These are phyloP conservation scores for Syzygium aromaticum DNA, from an alignment of 345 rosid genomes.

Conservation along the genomic window DNA sequence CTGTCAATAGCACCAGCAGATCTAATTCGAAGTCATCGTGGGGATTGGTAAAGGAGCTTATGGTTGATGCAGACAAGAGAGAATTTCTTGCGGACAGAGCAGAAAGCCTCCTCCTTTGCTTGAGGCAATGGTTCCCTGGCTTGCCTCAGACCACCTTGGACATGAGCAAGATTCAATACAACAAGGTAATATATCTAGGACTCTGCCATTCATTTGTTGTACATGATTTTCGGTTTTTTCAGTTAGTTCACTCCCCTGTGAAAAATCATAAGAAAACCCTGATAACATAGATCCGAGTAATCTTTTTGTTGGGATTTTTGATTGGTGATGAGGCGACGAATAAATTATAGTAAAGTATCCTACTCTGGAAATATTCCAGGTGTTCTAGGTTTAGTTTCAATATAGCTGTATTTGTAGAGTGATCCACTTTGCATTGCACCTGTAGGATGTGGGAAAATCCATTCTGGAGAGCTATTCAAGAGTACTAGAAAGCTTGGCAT, in stretches of 20 bases:
- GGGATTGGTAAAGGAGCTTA: conserved; percentile 84
- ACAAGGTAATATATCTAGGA: conserved; percentile 37
- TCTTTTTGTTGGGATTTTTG: background rate
- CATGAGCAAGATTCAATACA: conserved; percentile 94
- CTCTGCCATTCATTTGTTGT: background rate
- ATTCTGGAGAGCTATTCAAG: conserved; percentile 90
- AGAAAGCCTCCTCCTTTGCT: conserved; percentile 69
- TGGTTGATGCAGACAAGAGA: conserved; percentile 79
- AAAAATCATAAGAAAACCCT: background rate
- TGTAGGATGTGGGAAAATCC: conserved; percentile 92
- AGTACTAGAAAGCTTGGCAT: conserved; percentile 90
- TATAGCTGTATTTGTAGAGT: background rate
- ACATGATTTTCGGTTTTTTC: background rate
- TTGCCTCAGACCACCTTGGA: conserved; percentile 92
- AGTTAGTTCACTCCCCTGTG: background rate
- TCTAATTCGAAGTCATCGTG: conserved; percentile 71
- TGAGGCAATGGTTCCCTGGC: conserved; percentile 88
- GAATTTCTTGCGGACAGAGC: conserved; percentile 85
- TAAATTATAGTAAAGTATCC: background rate
- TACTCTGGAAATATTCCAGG: background rate
- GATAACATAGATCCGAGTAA: background rate
- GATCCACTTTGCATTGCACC: background rate
- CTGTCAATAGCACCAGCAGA: conserved; percentile 23
- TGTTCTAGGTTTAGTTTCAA: background rate
- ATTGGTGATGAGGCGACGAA: background rate